Evolutionary conservation across 2,329 filamentous ascomycete genomes (phyloP), one percentile per base, ranked within the genome.

Genomic region (Botryotinia convoluta): DNA sequence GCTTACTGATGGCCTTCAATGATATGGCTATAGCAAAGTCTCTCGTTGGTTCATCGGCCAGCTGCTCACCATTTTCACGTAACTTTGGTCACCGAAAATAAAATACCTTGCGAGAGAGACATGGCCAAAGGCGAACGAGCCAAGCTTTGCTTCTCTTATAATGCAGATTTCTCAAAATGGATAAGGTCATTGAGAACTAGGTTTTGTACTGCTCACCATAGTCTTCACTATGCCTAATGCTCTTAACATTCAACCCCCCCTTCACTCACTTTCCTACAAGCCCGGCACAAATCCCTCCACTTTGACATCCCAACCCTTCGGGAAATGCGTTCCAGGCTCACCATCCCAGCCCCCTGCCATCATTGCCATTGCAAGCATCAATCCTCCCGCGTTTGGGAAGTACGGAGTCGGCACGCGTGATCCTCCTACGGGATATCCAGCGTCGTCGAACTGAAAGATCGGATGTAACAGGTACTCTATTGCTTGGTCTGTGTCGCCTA

Each of bases 261-360:
- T 39, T 84, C 86, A n/a, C 84, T 85, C 86, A n/a, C 84, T 85
- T 90, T 87, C 86, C 87, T 90, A 82, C 87, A 90, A 76, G 78
- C 81, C 7, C 82, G 71, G 71, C 6, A 68, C 86, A 79, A 89
- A 88, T 1, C 85, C 86, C 72, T 88, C 87, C 42, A 83, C 83
- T 54, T 77, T 82, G 2, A 84, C 84, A 59, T 83, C 79, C 87
- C 87, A 89, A 0, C 78, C 82, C 61, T 85, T 77, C 0, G 87
- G 86, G 74, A 86, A 88, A 68, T 86, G 82, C 48, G 79, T 74
- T 12, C 82, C 85, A n/a, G 83, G 82, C 64, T 78, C 79, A 12
- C 51, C 85, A 77, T 88, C 86, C 87, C 87, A 89, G 0, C 86
- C 87, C 1, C 86, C 86, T 18, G 86, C 85, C 84, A 89, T 85